Percentiles rank a stretch among this genome's conserved stretches.
These are phyloP conservation scores for Tubosaeta sp. DNA, from an alignment of 768 basidiomycete genomes.

Conservation along the genomic window DNA sequence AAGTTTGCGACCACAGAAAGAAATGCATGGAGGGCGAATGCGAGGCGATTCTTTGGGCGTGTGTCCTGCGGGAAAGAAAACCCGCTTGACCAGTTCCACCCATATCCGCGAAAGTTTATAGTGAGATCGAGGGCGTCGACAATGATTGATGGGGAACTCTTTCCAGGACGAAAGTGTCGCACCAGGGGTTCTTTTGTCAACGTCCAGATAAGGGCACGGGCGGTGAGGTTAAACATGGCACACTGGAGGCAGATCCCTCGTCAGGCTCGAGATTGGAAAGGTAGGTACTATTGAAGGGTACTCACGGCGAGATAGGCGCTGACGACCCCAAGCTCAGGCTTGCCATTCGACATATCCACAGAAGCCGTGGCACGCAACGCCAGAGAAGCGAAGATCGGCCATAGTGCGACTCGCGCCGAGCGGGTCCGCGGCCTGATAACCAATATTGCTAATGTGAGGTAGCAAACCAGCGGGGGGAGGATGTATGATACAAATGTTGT, in stretches of 20 bases:
- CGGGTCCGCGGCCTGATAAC: slow-evolving; percentile 46
- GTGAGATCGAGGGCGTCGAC: slow-evolving; percentile 47
- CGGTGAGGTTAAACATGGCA: slow-evolving; percentile 7
- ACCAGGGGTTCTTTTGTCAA: slow-evolving; percentile 10
- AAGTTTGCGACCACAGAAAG: slow-evolving; percentile 33
- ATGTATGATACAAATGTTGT: slow-evolving; percentile 34
- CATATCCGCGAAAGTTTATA: slow-evolving; percentile 32
- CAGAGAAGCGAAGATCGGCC: slow-evolving; percentile 42
- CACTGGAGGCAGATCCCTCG: slow-evolving; percentile 4
- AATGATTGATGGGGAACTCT: not conserved
- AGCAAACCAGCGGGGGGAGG: slow-evolving; percentile 41
- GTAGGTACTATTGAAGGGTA: not conserved
- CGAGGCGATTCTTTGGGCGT: slow-evolving; percentile 35
- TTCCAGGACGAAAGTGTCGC: slow-evolving; percentile 12
- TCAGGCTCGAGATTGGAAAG: not conserved
- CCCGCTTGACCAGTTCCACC: slow-evolving; percentile 40
- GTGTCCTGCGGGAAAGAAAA: slow-evolving; percentile 32
- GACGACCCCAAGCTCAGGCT: not conserved
- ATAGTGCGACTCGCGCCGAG: slow-evolving; percentile 40
- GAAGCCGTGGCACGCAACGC: slow-evolving; percentile 36
- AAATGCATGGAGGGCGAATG: slow-evolving; percentile 37
- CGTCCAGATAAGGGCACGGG: slow-evolving; percentile 19
- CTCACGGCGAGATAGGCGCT: slow-evolving; percentile 13
- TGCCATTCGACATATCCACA: slow-evolving; percentile 9
- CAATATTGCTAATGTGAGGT: slow-evolving; percentile 46